These are phyloP conservation scores for Neospermospora avenae DNA, from an alignment of 2,329 filamentous ascomycete species.

Conservation along the genomic window DNA sequence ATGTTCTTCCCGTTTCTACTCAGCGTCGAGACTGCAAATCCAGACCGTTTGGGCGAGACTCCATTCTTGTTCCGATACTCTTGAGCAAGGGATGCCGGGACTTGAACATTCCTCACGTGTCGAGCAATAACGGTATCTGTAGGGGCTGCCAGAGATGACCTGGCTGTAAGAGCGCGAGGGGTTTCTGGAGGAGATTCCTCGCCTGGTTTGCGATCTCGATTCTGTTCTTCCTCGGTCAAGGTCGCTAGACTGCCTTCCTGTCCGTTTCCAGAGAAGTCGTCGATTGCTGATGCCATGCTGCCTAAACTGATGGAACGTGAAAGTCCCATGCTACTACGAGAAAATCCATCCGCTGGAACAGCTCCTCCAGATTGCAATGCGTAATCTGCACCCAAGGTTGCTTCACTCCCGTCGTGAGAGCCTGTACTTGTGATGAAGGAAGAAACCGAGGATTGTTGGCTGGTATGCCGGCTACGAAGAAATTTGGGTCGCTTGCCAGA, in stretches of 20 bases:
- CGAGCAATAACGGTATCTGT: conserved; percentile 87
- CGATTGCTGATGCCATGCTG: conserved; percentile 77
- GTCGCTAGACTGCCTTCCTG: conserved; percentile 50
- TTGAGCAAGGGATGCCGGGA: conserved; percentile 81
- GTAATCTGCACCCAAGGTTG: conserved; percentile 73
- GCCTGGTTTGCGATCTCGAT: conserved; percentile 46
- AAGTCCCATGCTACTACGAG: conserved; percentile 54
- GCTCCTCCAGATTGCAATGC: conserved; percentile 80
- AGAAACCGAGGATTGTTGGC: conserved; percentile 58
- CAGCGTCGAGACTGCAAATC: conserved; percentile 47
- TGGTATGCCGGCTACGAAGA: conserved; percentile 50
- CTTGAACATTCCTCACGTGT: conserved; percentile 84
- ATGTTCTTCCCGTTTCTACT: conserved; percentile 64
- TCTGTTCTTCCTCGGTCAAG: conserved; percentile 56
- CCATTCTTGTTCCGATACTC: conserved; percentile 79
- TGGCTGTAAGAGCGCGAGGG: conserved; percentile 60
- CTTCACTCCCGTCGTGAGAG: conserved; percentile 62
- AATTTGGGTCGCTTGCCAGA: conserved; percentile 52
- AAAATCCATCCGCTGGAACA: conserved; percentile 52
- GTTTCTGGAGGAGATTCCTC: conserved; percentile 57
- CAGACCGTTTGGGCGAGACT: conserved; percentile 52
- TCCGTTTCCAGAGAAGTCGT: conserved; percentile 45
- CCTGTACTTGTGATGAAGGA: conserved; percentile 54
- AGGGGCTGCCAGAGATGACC: conserved; percentile 55
- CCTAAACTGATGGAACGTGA: conserved; percentile 81